Base-by-base conservation (phyloP, 2,329 filamentous ascomycete genomes). In the Trichoderma citrinoviride region DNA sequence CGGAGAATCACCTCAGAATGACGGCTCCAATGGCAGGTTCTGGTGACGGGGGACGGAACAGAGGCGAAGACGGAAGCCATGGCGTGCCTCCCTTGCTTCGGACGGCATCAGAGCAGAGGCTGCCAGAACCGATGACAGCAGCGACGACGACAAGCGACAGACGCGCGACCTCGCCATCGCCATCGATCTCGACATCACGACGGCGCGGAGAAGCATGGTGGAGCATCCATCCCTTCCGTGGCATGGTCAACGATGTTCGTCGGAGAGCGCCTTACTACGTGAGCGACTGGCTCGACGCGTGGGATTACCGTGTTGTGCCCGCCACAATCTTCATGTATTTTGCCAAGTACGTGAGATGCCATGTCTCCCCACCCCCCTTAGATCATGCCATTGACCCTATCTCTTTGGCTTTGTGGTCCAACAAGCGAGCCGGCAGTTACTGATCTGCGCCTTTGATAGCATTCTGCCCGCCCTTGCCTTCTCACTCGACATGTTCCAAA, bases 321-420 rank as follows among this genome's bases (percentile, higher is more conserved):
- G 91, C 91, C 17, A 96, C 92, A 10, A 81, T 96, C 33, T 96
- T 96, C 78, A 96, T 96, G 91, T 96, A 95, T 80, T 96, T 96
- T 83, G 92, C 92, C 68, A 96, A 96, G 91, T 94, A 83, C 67
- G 81, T 69, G 21, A 56, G 23, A 37, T 21, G 6, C 7, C 21
- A 47, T 7, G 15, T 33, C 40, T 19, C 47, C 7, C 23, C 33
- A 8, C 7, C n/a, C 4, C 7, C n/a, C 40, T 44, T 10, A 3
- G 41, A n/a, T 14, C 5, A 8, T 23, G 3, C 17, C 7, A 29
- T 37, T 53, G 23, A 17, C 2, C 10, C 19, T 4, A 10, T 19
- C 1, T 33, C 7, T 12, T 29, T 2, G 7, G 29, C 29, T 8
- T 33, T 33, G 10, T 3, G 10, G 10, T 37, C 5, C 33, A 14